Conservation (phyloP, 495 filamentous ascomycete species). For the Penicillium odoratum region DNA sequence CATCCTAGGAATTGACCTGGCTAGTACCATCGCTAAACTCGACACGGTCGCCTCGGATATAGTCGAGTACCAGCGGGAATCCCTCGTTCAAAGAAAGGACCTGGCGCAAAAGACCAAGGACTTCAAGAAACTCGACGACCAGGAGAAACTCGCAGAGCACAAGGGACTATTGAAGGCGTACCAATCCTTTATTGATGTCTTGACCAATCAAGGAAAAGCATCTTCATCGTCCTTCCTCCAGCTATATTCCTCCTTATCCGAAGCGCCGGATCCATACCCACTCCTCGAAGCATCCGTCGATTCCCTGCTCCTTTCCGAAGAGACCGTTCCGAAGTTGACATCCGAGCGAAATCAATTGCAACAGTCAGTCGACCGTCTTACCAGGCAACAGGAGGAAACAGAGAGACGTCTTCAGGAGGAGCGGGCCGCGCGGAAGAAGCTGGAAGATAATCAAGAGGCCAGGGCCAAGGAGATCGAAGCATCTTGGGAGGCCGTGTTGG, state of each 20-base stretch:
- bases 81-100: conserved; percentile 91
- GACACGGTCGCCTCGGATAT: conserved; percentile 93
- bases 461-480: conserved; percentile 83
- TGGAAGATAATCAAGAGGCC: conserved; percentile 74
- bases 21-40: conserved; percentile 79
- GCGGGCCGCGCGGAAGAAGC: conserved; percentile 63
- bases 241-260: conserved; percentile 88
- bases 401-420: conserved; percentile 76
- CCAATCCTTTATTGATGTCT: conserved; percentile 92
- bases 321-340: conserved; percentile 83
- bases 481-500: conserved; percentile 88
- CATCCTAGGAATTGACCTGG: conserved; percentile 79
- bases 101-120: conserved; percentile 98
- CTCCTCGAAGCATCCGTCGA: conserved; percentile 95
- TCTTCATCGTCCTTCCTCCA: conserved; percentile 90
- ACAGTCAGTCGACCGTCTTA: conserved; percentile 73
- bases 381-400: conserved; percentile 85
- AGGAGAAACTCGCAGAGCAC: conserved; percentile 80
- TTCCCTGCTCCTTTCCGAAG: conserved; percentile 84
- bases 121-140: conserved; percentile 92
- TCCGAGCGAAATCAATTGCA: conserved; percentile 86
- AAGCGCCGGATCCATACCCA: conserved; percentile 95
- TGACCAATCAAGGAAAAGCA: conserved; percentile 91
- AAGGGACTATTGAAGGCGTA: conserved; percentile 94
- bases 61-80: conserved; percentile 85